A percentile compares a stretch with the other conserved stretches of the same genome.
phyloP scores from a whole-genome alignment of 805 yeast genomes.

The Kodamaea neixiangensis region DNA sequence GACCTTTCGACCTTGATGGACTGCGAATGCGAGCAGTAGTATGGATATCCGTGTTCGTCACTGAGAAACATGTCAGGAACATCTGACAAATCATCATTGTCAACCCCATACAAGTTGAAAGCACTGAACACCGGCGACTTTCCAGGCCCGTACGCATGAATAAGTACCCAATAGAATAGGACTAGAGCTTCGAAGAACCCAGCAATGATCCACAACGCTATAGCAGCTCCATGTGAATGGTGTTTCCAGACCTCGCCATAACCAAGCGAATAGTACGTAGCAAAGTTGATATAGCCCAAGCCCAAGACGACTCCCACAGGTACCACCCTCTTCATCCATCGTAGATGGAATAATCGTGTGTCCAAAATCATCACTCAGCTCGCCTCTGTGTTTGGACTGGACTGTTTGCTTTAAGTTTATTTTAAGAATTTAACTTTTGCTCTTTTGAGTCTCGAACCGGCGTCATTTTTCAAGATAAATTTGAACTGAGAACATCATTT shows the following conservation, averaged over 20 bases:
- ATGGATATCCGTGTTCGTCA: constrained; percentile 72
- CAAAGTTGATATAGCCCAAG: constrained; percentile 46
- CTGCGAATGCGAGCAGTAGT: constrained; percentile 70
- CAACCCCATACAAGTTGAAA: constrained; percentile 26
- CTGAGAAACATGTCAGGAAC: constrained; percentile 67
- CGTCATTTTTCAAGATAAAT: not conserved
- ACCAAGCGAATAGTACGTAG: constrained; percentile 45
- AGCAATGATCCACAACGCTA: constrained; percentile 37
- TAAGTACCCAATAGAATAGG: constrained; percentile 45
- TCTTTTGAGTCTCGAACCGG: not conserved
- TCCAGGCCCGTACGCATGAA: constrained; percentile 63
- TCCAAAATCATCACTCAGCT: constrained; percentile 12
- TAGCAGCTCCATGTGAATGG: constrained; percentile 33
- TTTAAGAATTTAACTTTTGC: not conserved
- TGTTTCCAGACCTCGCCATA: constrained; percentile 36
- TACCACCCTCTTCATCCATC: constrained; percentile 20
- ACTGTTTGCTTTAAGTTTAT: not conserved
- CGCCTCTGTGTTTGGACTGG: not conserved
- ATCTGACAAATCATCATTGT: constrained; percentile 22
- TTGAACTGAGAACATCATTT: not conserved
- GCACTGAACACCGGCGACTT: constrained; percentile 37
- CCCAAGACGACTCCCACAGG: constrained; percentile 31
- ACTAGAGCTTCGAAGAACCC: constrained; percentile 25
- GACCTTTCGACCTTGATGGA: constrained; percentile 66
- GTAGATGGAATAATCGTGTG: constrained; percentile 9